Percentiles rank a stretch among this genome's conserved stretches.
Conservation (phyloP, 257 asterid species). For the Catharanthus roseus region DNA sequence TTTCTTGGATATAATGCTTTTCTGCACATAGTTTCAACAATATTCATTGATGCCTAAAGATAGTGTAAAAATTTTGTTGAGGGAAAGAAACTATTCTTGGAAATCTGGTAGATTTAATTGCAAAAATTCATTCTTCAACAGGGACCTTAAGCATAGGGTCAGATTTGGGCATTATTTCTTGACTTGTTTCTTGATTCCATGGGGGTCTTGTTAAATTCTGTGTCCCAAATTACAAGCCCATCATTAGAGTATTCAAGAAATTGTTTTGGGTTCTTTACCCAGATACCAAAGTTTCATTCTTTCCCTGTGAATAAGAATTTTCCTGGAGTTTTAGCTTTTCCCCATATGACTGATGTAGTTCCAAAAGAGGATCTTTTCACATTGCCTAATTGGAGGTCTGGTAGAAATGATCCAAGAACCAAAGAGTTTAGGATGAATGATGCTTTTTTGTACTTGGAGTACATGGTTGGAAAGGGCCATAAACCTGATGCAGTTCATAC, state of each 20-base stretch:
- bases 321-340: conserved; percentile 39
- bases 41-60: background rate
- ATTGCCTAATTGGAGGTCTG: conserved; percentile 79
- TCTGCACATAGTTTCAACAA: background rate
- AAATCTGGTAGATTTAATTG: background rate
- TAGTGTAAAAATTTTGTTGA: background rate
- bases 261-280: conserved; percentile 31
- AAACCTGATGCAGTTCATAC: conserved; percentile 59
- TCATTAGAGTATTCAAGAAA: conserved; percentile 38
- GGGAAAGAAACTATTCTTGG: background rate
- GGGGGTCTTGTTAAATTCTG: conserved; percentile 57
- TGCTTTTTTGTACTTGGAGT: conserved; percentile 65
- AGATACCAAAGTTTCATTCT: conserved; percentile 37
- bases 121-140: background rate
- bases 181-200: conserved; percentile 25
- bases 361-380: conserved; percentile 44
- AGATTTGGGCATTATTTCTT: no score
- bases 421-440: conserved; percentile 55
- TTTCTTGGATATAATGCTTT: background rate
- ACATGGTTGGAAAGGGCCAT: conserved; percentile 73
- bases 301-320: conserved; percentile 29
- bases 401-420: conserved; percentile 50
- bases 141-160: conserved; percentile 3
- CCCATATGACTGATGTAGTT: conserved; percentile 35
- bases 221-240: conserved; percentile 46